Conservation (phyloP, 164 flowering plant species). For the Magnolia changhungtana region DNA sequence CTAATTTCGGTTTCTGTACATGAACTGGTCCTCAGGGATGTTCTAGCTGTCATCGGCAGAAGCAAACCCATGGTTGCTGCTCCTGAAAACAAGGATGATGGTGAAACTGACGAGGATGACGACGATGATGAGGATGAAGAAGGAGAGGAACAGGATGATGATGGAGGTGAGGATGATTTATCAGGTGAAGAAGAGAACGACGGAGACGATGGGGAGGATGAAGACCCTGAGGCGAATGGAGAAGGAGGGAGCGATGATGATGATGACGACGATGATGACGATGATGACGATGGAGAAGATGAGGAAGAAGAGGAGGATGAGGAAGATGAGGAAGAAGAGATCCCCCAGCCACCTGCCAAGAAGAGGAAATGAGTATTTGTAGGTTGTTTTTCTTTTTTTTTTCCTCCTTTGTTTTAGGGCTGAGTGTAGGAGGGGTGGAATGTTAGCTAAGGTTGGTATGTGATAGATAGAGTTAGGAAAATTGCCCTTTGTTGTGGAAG, state of each 20-base stretch:
- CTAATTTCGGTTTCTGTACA: neutral
- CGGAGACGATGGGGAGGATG: constrained; percentile 40
- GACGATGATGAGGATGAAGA: constrained; percentile 52
- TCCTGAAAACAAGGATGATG: constrained; percentile 50
- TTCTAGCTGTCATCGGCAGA: neutral
- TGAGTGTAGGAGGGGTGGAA: neutral
- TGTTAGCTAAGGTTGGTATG: neutral
- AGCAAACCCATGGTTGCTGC: constrained; percentile 17
- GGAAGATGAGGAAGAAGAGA: constrained; percentile 21
- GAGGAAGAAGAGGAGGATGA: constrained; percentile 25
- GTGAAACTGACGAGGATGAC: constrained; percentile 60
- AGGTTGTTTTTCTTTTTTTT: neutral
- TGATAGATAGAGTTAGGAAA: neutral
- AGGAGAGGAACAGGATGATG: constrained; percentile 29
- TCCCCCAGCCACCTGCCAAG: constrained; percentile 29
- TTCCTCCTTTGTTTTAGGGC: neutral
- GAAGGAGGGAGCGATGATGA: constrained; percentile 45
- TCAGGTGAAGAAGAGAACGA: constrained; percentile 29
- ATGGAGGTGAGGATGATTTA: constrained; percentile 49
- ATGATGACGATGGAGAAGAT: constrained; percentile 31
- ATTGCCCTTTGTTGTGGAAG: neutral
- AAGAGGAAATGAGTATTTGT: constrained; percentile 23
- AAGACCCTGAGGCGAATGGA: constrained; percentile 44
- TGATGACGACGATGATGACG: constrained; percentile 13
- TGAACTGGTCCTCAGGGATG: neutral